Evolutionary conservation across 495 filamentous ascomycete genomes (phyloP).

Genomic region (Pyrenula aspistea): DNA sequence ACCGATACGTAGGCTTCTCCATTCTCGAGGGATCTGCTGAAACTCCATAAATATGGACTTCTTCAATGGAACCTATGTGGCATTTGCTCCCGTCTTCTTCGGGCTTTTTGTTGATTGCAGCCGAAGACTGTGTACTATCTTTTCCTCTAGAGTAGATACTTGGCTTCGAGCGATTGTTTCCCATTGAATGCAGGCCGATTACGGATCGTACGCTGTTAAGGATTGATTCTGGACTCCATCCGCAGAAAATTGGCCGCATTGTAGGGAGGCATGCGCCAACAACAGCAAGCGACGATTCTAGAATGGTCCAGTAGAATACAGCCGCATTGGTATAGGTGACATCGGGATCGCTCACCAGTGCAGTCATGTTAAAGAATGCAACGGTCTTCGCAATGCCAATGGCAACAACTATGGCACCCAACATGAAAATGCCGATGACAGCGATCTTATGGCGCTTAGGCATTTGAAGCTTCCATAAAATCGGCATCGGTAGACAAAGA

Average conservation of each 20-base stretch:
- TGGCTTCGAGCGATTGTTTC: not conserved
- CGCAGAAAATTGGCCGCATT: constrained; percentile 10
- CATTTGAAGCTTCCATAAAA: constrained; percentile 20
- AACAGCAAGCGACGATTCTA: constrained; percentile 19
- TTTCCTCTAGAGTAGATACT: not conserved
- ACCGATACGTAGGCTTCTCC: not conserved
- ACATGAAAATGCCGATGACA: constrained; percentile 18
- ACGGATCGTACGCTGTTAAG: not conserved
- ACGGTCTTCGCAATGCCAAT: too few relatives aligned
- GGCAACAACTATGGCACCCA: too few relatives aligned
- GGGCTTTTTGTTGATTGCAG: not conserved
- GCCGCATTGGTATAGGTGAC: constrained; percentile 11
- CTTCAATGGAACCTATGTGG: not conserved
- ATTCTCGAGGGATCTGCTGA: not conserved
- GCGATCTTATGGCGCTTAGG: constrained; percentile 16
- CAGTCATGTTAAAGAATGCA: not conserved
- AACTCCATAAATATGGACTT: not conserved
- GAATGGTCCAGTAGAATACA: constrained; percentile 18
- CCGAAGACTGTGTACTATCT: not conserved
- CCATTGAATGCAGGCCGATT: not conserved
- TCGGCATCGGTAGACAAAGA: constrained; percentile 22
- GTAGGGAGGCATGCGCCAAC: constrained; percentile 24
- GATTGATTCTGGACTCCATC: not conserved
- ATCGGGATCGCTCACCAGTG: constrained; percentile 12
- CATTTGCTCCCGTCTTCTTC: not conserved